Evolutionary conservation across 768 basidiomycete species (phyloP), one percentile per base, ranked within the genome.

Genomic region (Galerina marginata): DNA sequence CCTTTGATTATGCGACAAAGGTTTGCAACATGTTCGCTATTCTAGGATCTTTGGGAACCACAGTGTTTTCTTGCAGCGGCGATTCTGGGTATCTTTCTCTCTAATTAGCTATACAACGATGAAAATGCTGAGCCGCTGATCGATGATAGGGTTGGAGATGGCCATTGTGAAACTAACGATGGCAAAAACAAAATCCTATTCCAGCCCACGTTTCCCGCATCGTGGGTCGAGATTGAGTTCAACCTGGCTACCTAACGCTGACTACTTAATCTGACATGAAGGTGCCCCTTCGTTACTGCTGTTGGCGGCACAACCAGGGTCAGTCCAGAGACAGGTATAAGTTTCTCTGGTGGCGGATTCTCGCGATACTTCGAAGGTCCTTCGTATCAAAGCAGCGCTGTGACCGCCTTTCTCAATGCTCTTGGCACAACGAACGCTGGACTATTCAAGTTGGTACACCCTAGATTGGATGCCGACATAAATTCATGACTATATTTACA

Each of bases 331-430:
- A 75, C 83, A 36, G 87, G 83, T 9, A 74, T 81, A 49, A 77
- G 71, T 70, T 86, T 89, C 74, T 86, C 87, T n/a, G 86, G 87
- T 1, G 90, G 89, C 42, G 89, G 89, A 2, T 90, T 89, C 73
- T 88, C 86, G 20, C 74, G 77, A 55, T 83, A 83, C 68, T 89
- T 90, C 64, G 60, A 77, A 3, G 74, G 71, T 1, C 87, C 86
- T 20, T 69, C 74, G 0, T 90, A 88, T 64, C 87, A 89, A 65
- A 67, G 66, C 47, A 60, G 69, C 1, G 78, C 79, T n/a, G 87
- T 89, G 14, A 56, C 67, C 0, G 61, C 67, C 1, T 89, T 82
- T 70, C 61, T 89, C 44, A 73, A 55, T 6, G 65, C 64, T 9
- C 76, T 88, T 44, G 86, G 85, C 15, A 76, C 72, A 26, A 81